Conservation (phyloP, 163 green algal genomes). For the Smithsoniella earleae region DNA sequence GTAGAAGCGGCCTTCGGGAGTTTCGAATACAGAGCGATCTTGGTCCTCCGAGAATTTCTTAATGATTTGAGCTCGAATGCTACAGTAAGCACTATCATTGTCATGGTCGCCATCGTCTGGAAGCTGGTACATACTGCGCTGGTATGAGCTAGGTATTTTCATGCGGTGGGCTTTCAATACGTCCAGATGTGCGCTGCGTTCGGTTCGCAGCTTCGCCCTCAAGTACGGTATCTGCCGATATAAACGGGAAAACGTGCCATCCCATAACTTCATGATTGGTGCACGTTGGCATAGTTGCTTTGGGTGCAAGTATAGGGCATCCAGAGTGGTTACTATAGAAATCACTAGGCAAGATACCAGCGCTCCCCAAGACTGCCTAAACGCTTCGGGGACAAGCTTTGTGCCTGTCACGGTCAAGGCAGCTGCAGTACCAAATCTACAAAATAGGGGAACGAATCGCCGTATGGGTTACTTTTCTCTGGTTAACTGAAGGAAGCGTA, state of each 20-base stretch:
- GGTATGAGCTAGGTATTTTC: neutral
- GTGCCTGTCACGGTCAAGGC: neutral
- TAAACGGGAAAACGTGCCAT: conserved; percentile 1
- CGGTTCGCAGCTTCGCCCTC: neutral
- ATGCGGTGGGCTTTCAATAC: conserved; percentile 2
- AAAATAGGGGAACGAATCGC: too few relatives aligned
- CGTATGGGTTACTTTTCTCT: too few relatives aligned
- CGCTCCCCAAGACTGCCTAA: neutral
- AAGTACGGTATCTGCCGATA: neutral
- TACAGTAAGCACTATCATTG: neutral
- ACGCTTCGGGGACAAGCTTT: conserved; percentile 6
- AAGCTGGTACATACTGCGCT: conserved; percentile 11
- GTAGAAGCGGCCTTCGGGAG: conserved; percentile 22
- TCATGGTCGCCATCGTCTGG: neutral
- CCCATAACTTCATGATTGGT: conserved; percentile 15
- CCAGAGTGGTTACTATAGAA: neutral
- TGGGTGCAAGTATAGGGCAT: conserved; percentile 21
- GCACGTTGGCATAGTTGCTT: conserved; percentile 5
- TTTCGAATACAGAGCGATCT: conserved; percentile 4
- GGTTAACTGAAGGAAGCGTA: too few relatives aligned
- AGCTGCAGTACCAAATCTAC: neutral
- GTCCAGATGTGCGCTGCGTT: neutral
- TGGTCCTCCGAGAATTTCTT: conserved; percentile 11
- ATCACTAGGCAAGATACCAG: neutral
- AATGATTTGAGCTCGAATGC: neutral